Evolutionary conservation across 2,329 filamentous ascomycete species (phyloP).

Genomic region (Diaporthe sp.): DNA sequence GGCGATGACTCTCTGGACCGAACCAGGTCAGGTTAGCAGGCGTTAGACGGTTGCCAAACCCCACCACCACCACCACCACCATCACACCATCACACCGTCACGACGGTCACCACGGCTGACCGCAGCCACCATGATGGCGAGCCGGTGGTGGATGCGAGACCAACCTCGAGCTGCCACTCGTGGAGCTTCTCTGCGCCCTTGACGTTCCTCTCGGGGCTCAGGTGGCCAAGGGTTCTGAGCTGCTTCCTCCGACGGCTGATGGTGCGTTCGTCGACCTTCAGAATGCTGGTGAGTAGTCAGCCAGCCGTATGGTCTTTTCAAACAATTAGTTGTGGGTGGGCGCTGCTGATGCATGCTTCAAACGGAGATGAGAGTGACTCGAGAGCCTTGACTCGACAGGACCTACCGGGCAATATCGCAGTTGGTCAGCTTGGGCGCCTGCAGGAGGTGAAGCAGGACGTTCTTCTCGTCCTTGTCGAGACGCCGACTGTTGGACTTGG

Average conservation of each 20-base stretch:
- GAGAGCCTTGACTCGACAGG: neutral
- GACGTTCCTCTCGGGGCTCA: conserved; percentile 38
- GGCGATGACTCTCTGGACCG: conserved; percentile 38
- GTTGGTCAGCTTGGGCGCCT: conserved; percentile 40
- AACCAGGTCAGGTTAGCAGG: neutral
- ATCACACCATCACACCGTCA: neutral
- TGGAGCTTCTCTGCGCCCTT: conserved; percentile 41
- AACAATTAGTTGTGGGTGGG: neutral
- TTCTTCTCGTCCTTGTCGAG: conserved; percentile 41
- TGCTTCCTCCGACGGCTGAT: conserved; percentile 38
- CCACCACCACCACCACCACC: neutral
- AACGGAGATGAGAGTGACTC: neutral
- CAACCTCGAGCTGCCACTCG: conserved; percentile 40
- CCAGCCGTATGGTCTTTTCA: neutral
- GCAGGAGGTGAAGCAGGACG: conserved; percentile 38
- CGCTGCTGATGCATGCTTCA: neutral
- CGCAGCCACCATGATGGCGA: neutral
- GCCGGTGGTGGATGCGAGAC: conserved; percentile 3
- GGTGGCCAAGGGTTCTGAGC: conserved; percentile 38
- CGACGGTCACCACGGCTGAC: neutral
- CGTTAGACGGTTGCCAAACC: neutral
- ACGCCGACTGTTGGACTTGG: conserved; percentile 37
- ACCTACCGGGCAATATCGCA: conserved; percentile 37
- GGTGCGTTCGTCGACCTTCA: conserved; percentile 40
- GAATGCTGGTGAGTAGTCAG: conserved; percentile 28